Base-by-base conservation (phyloP, 2,329 filamentous ascomycete genomes). In the Trichoderma lentiforme region DNA sequence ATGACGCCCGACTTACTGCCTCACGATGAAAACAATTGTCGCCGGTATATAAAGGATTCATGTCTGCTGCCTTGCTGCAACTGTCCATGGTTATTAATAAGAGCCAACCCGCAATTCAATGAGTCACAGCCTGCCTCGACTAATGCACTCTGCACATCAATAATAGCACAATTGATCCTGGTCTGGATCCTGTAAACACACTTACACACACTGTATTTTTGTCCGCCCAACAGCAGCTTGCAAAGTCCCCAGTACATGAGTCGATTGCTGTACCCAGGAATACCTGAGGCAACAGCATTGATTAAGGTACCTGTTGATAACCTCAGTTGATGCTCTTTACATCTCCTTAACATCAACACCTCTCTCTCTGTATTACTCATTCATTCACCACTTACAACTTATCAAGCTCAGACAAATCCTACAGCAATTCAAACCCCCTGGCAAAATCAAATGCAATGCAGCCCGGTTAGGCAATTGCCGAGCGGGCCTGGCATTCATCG, bases 401-500 rank as follows among this genome's bases (percentile, higher is more conserved):
- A n/a, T 47, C 43, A 47, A 47, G 7, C 11, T 12, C 6, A 18
- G 15, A 18, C 36, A 53, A 47, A n/a, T 21, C 18, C n/a, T 18
- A 24, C 39, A 61, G 36, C 30, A 36, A 12, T 47, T 21, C 43
- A 61, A 61, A n/a, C 9, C 56, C 57, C 43, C 43, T 51, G 43
- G 43, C 43, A 51, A 12, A 65, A 32, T 28, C 39, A 30, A 51
- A 47, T 47, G 26, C 28, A 39, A 63, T 11, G n/a, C 15, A 30
- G 56, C 66, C 66, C 11, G n/a, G 56, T 69, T 69, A 36, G 66
- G 66, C 56, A 69, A 69, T 69, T 69, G 57, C 66, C 66, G 39
- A 69, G 57, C 57, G 47, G 47, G 64, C 32, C 51, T 28, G 51
- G 64, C 15, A 9, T 61, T 47, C n/a, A n/a, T 69, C 36, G 66